These are phyloP conservation scores for Elsinoe perseae DNA, from an alignment of 2,329 filamentous ascomycete species.

Conservation along the genomic window DNA sequence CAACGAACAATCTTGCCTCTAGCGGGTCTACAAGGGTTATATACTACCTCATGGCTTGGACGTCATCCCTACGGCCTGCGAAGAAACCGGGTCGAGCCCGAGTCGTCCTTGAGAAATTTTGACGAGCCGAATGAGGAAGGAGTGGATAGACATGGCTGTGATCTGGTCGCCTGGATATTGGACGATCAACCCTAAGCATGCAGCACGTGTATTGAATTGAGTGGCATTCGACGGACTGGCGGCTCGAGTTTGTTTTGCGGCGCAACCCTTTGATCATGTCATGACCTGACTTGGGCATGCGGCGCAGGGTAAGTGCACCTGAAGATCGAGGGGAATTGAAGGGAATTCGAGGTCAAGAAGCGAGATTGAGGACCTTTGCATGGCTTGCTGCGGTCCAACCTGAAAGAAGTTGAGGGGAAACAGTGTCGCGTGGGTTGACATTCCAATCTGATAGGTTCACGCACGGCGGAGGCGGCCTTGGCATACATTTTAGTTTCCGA, in stretches of 20 bases:
- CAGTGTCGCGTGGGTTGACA: conserved; percentile 12
- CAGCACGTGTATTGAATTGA: conserved; percentile 12
- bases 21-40: conserved; percentile 7
- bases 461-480: conserved; percentile 4
- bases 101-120: conserved; percentile 3
- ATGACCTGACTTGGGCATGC: conserved; percentile 2
- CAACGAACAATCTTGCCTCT: conserved; percentile 1
- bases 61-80: background rate
- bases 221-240: conserved; percentile 1
- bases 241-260: conserved; percentile 10
- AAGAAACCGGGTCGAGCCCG: background rate
- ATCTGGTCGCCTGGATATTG: conserved; percentile 5
- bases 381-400: background rate
- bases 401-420: background rate
- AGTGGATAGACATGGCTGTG: conserved; percentile 11
- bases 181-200: conserved; percentile 3
- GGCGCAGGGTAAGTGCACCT: background rate
- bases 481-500: background rate
- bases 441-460: background rate
- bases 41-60: conserved; percentile 10
- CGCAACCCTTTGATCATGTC: conserved; percentile 1
- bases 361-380: conserved; percentile 1
- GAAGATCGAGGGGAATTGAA: conserved; percentile 12
- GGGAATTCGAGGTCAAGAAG: conserved; percentile 3
- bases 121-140: conserved; percentile 8